These are phyloP conservation scores for Nematocida sp. DNA, from an alignment of 371 early-diverging fungal genomes.

Conservation along the genomic window DNA sequence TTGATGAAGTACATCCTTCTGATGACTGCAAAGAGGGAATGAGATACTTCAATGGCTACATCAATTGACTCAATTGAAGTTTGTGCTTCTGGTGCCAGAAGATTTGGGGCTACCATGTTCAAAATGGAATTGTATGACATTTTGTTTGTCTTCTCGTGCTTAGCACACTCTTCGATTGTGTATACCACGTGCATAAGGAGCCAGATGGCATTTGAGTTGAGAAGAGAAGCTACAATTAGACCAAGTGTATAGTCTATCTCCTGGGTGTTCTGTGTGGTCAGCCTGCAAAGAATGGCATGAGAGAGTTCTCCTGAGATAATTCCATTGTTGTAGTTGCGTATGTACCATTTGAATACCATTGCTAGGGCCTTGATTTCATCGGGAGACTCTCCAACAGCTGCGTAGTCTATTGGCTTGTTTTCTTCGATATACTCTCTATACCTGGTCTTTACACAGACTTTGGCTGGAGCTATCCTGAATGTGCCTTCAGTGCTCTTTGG, in stretches of 20 bases:
- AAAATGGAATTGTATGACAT: constrained; percentile 45
- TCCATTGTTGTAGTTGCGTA: constrained; percentile 35
- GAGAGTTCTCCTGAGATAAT: constrained; percentile 27
- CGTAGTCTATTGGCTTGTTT: constrained; percentile 11
- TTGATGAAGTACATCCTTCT: constrained; percentile 30
- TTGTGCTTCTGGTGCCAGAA: constrained; percentile 27
- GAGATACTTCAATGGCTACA: constrained; percentile 31
- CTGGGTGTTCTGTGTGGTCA: background rate
- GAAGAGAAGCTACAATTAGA: constrained; percentile 6
- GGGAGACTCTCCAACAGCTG: constrained; percentile 8
- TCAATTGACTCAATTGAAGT: constrained; percentile 8
- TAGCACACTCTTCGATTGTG: constrained; percentile 14
- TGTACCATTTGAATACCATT: constrained; percentile 46
- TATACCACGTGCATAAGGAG: constrained; percentile 43
- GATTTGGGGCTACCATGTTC: constrained; percentile 43
- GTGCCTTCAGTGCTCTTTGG: constrained; percentile 24
- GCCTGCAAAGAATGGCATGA: background rate
- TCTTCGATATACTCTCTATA: constrained; percentile 18
- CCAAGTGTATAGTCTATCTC: constrained; percentile 37
- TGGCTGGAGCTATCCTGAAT: constrained; percentile 12
- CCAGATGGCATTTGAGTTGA: constrained; percentile 32
- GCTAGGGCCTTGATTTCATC: constrained; percentile 36
- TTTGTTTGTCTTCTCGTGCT: constrained; percentile 1
- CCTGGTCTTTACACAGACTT: background rate
- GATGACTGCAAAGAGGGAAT: constrained; percentile 39